Base-by-base conservation (phyloP, 805 yeast genomes). In the Starmera quercuum region DNA sequence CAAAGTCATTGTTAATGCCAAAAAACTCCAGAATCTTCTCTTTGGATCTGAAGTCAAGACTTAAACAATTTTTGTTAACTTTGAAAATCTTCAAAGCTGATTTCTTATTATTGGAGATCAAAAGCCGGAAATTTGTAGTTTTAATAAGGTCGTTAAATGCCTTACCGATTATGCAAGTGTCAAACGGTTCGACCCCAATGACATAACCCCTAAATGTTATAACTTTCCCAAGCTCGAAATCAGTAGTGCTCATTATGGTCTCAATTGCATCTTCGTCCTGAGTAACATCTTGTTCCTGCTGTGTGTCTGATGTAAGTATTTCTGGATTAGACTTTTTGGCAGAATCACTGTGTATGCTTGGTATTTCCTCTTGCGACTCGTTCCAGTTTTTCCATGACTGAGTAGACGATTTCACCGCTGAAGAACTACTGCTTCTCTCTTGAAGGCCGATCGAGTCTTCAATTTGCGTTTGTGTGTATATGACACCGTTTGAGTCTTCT, bases 31-130 rank as follows among this genome's bases (percentile, higher is more conserved):
- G 16, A 1, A 44, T 38, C 8, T 34, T 28, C 17, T 26, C 43
- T 14, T 30, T 40, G 2, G 45, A 31, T 29, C 30, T 40, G 13
- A 42, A 35, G 16, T 44, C 45, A 6, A 44, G 13, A 3, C 39
- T 23, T 3, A 46, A 18, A 19, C 47, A 44, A 15, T 46, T 44
- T 14, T 36, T 39, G 15, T 44, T 41, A 6, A 36, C 7, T 12
- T 35, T n/a, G 12, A 36, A 41, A 2, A 28, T 9, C 3, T 30
- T 31, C 6, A 26, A 7, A 12, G 26, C 21, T 2, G 17, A 10
- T 11, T 26, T 27, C 5, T n/a, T 28, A 4, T 40, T 12, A 31
- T 46, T 44, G 7, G 50, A 40, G n/a, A 46, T 37, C 1, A 40
- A 17, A 9, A 46, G 13, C 22, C 39, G 36, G 27, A 46, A 44